phyloP scores from a whole-genome alignment of 2,329 filamentous ascomycete genomes.

The Colletotrichum phormii region DNA sequence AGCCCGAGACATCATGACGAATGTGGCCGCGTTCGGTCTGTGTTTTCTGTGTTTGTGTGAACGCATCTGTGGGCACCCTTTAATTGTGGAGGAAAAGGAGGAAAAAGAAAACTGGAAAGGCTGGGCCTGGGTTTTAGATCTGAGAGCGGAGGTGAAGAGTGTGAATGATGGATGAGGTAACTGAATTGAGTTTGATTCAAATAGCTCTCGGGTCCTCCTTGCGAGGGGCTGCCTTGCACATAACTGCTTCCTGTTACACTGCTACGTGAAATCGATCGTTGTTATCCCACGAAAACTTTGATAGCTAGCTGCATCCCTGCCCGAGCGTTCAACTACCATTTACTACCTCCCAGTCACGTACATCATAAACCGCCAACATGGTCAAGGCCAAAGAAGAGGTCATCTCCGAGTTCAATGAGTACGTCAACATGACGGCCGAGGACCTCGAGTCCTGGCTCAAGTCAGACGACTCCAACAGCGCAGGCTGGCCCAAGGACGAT shows the following conservation, averaged over 20 bases:
- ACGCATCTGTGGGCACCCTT: constrained; percentile 24
- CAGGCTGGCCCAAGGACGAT: constrained; percentile 71
- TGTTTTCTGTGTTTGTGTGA: constrained; percentile 4
- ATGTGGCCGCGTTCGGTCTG: constrained; percentile 21
- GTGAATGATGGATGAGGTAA: background rate
- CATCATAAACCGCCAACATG: constrained; percentile 19
- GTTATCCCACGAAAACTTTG: background rate
- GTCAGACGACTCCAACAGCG: constrained; percentile 65
- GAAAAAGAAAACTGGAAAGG: background rate
- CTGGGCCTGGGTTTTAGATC: background rate
- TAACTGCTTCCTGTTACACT: background rate
- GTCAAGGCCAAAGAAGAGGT: constrained; percentile 44
- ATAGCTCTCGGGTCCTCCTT: constrained; percentile 21
- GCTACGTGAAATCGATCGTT: background rate
- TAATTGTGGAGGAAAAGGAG: background rate
- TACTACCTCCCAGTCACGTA: background rate
- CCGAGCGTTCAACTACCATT: background rate
- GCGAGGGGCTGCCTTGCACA: background rate
- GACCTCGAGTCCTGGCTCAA: constrained; percentile 73
- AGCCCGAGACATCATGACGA: constrained; percentile 36
- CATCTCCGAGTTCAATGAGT: constrained; percentile 70
- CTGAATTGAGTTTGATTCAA: constrained; percentile 33
- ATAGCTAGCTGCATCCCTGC: background rate
- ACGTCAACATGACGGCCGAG: constrained; percentile 73
- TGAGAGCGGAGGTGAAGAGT: background rate